A percentile compares a stretch with the other conserved stretches of the same genome.
Evolutionary conservation across 2,329 filamentous ascomycete genomes (phyloP).

Genomic region (Thielaviopsis euricoi): DNA sequence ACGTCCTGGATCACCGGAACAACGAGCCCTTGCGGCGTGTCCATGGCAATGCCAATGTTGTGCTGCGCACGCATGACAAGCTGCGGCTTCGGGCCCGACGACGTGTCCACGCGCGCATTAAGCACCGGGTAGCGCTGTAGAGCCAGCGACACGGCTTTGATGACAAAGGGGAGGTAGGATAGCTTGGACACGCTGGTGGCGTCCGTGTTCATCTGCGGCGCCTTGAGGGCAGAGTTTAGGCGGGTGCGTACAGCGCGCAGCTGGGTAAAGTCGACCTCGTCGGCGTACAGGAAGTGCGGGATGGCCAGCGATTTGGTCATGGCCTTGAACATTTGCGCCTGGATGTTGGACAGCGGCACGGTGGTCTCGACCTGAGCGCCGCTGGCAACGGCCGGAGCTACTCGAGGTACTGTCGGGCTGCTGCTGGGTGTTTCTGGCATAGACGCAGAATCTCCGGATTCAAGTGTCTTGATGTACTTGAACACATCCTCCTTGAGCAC

Average conservation of each 20-base stretch:
- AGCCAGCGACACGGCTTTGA: conserved; percentile 85
- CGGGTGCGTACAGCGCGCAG: conserved; percentile 56
- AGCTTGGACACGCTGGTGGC: conserved; percentile 40
- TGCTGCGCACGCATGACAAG: conserved; percentile 69
- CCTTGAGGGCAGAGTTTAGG: conserved; percentile 49
- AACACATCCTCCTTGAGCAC: conserved; percentile 88
- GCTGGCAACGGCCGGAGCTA: conserved; percentile 18
- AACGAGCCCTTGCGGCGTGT: conserved; percentile 73
- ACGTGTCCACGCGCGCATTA: conserved; percentile 63
- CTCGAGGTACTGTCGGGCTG: background rate
- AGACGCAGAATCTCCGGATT: conserved; percentile 23
- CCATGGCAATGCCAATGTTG: conserved; percentile 93
- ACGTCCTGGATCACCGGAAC: conserved; percentile 88
- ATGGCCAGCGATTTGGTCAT: conserved; percentile 89
- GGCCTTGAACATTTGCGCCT: conserved; percentile 89
- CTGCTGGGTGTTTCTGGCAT: conserved; percentile 12
- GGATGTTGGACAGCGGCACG: conserved; percentile 57
- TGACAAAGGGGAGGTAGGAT: conserved; percentile 83
- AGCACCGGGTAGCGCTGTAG: conserved; percentile 70
- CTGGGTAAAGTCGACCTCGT: conserved; percentile 68
- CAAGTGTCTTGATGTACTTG: conserved; percentile 39
- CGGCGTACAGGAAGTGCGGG: conserved; percentile 89
- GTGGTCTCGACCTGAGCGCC: conserved; percentile 49
- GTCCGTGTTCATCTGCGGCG: conserved; percentile 27
- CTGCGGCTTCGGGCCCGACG: conserved; percentile 45